phyloP scores from a whole-genome alignment of 1,284 basidiomycete species.

The Ganoderma sp. region DNA sequence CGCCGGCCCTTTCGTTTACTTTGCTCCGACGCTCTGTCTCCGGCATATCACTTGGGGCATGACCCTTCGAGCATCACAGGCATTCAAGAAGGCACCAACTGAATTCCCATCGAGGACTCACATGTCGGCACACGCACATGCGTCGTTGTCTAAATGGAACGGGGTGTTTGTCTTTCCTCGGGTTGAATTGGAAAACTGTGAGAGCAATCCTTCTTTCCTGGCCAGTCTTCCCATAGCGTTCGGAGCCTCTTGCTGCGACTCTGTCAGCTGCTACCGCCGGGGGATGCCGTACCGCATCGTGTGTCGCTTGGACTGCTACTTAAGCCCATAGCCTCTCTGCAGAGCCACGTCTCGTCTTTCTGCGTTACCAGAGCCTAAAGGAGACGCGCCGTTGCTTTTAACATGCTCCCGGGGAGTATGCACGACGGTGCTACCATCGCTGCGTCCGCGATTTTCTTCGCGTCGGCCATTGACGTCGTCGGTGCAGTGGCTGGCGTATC shows the following conservation, averaged over 20 bases:
- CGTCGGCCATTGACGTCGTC: constrained; percentile 16
- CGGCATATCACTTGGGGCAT: background rate
- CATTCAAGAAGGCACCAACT: background rate
- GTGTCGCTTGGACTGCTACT: background rate
- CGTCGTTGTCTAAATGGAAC: background rate
- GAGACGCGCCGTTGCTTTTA: background rate
- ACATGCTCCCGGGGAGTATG: background rate
- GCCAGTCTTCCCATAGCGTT: background rate
- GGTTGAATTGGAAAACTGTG: background rate
- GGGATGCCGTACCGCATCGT: background rate
- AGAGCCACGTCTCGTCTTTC: background rate
- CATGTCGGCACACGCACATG: background rate
- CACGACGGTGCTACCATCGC: background rate
- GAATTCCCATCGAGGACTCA: background rate
- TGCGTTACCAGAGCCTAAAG: background rate
- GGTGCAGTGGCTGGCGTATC: constrained; percentile 36
- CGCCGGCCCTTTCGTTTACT: background rate
- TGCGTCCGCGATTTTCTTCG: constrained; percentile 5
- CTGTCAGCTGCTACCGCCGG: background rate
- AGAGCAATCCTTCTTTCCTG: background rate
- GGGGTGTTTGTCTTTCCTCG: background rate
- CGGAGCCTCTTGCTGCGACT: constrained; percentile 3
- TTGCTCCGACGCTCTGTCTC: background rate
- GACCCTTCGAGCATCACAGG: background rate
- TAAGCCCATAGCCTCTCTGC: background rate